Conservation (phyloP, 1,284 basidiomycete species). For the Apiotrichum laibachii region DNA sequence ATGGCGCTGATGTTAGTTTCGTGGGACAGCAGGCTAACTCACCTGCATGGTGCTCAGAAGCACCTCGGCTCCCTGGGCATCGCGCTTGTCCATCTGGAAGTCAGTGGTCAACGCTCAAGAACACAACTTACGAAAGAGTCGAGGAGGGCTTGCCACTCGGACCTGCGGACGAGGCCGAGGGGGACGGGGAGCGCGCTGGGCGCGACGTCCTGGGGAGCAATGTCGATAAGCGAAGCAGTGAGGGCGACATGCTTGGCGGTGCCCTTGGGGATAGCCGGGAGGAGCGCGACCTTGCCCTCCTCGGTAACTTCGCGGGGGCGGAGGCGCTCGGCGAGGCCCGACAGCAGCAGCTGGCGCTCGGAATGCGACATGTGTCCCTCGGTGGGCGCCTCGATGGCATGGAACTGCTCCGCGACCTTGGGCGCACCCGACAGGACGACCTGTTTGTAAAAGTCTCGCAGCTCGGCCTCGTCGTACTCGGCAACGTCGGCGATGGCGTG, state of each 20-base stretch:
- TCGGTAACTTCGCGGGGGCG: background rate
- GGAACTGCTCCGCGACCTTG: conserved; percentile 11
- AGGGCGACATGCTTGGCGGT: conserved; percentile 24
- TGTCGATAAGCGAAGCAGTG: conserved; percentile 10
- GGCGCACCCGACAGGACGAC: conserved; percentile 30
- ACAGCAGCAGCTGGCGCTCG: conserved; percentile 9
- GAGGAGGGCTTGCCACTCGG: conserved; percentile 42
- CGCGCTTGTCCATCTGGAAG: conserved; percentile 6
- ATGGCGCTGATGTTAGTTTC: conserved; percentile 12
- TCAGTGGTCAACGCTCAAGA: background rate
- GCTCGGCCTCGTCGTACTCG: conserved; percentile 29
- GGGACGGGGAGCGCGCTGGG: conserved; percentile 22
- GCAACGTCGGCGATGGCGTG: conserved; percentile 23
- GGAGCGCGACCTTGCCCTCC: conserved; percentile 3
- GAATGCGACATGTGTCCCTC: conserved; percentile 1
- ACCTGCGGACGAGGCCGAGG: conserved; percentile 33
- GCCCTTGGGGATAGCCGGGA: conserved; percentile 2
- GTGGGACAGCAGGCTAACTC: background rate
- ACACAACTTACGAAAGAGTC: conserved; percentile 33
- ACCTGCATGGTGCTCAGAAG: conserved; percentile 23
- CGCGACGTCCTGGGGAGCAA: conserved; percentile 1
- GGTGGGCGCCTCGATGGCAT: conserved; percentile 12
- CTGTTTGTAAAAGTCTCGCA: conserved; percentile 35
- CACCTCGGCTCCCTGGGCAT: conserved; percentile 18
- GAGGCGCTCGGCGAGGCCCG: conserved; percentile 9